These are phyloP conservation scores for Trichoderma oligosporum DNA, from an alignment of 2,329 filamentous ascomycete genomes.

Conservation along the genomic window DNA sequence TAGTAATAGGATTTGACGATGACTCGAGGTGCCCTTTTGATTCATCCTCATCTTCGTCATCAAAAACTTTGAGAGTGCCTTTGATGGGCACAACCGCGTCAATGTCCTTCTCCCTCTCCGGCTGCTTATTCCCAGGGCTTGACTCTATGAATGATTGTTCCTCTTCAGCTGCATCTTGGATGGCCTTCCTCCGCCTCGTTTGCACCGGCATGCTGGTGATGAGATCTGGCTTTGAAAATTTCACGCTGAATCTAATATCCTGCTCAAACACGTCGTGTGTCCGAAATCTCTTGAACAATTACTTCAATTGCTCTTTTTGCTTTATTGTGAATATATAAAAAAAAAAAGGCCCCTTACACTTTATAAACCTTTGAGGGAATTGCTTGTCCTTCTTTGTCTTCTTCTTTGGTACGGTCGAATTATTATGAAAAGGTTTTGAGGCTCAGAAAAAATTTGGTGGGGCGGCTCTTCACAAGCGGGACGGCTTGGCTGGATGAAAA, in stretches of 20 bases:
- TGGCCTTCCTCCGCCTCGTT: conserved; percentile 32
- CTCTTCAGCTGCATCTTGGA: conserved; percentile 23
- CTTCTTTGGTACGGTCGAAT: background rate
- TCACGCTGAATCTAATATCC: background rate
- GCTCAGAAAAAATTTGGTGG: conserved; percentile 22
- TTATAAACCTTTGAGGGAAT: background rate
- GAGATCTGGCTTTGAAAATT: conserved; percentile 1
- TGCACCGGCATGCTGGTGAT: conserved; percentile 21
- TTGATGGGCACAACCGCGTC: conserved; percentile 24
- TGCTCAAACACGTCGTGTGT: background rate
- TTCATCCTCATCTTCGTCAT: conserved; percentile 33
- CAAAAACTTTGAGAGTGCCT: conserved; percentile 34
- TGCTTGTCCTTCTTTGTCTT: background rate
- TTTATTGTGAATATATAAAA: no score
- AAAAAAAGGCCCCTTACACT: no score
- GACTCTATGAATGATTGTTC: conserved; percentile 20
- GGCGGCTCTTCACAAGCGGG: conserved; percentile 1
- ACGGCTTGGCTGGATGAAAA: background rate
- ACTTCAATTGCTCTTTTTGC: background rate
- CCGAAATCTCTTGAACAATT: no score
- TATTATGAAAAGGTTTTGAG: conserved; percentile 10
- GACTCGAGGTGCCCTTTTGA: background rate
- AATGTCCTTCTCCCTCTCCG: conserved; percentile 34
- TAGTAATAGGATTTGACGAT: background rate
- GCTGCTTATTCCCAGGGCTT: conserved; percentile 30